Percentiles rank a stretch among this genome's conserved stretches.
These are phyloP conservation scores for Carex parvula DNA, from an alignment of 176 grass and related monocot genomes.

Conservation along the genomic window DNA sequence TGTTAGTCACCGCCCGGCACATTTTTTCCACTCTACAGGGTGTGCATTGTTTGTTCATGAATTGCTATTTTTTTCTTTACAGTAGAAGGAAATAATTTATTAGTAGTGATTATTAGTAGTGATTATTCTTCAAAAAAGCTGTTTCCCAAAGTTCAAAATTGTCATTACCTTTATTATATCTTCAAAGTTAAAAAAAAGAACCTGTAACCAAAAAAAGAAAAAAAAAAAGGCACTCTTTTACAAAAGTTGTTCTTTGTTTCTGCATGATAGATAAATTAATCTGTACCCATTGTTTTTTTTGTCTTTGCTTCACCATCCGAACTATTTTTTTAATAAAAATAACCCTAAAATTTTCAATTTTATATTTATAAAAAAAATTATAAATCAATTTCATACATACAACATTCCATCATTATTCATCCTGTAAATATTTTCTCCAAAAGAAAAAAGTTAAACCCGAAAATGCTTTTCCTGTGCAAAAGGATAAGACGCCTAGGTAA, in stretches of 20 bases:
- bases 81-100: not conserved
- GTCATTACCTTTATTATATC: not conserved
- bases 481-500: not conserved
- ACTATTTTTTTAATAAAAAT: no score
- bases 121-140: not conserved
- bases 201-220: no score
- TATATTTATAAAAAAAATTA: no score
- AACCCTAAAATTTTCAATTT: no score
- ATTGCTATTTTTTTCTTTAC: not conserved
- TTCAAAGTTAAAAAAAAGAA: not conserved
- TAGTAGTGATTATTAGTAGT: no score
- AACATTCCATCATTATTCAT: not conserved
- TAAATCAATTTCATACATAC: no score
- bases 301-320: not conserved
- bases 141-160: not conserved
- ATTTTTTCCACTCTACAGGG: no score
- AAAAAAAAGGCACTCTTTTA: not conserved
- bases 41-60: not conserved
- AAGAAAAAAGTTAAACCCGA: not conserved
- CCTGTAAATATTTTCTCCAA: not conserved
- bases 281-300: not conserved
- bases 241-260: not conserved
- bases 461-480: not conserved
- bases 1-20: no score
- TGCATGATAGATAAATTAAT: conserved; percentile 1